Base-by-base conservation (phyloP, 1,284 basidiomycete genomes). In the Earliella scabrosa region DNA sequence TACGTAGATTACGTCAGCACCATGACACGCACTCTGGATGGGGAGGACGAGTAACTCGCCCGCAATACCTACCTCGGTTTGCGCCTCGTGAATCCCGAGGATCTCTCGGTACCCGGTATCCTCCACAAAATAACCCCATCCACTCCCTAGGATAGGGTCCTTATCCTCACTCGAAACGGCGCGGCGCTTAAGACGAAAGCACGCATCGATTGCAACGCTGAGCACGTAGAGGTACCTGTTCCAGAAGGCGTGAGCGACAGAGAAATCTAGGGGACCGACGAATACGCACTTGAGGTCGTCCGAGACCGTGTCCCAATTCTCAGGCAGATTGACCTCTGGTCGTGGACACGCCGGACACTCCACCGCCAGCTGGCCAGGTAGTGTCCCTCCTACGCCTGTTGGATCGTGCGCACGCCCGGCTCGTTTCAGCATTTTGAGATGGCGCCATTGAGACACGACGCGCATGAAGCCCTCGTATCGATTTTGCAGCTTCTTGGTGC, bases 321-420 rank as follows among this genome's bases (percentile, higher is more conserved):
- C 38, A 1, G 71, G 71, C 2, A 73, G 55, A 54, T 73, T 73
- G 16, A 64, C 50, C 1, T 57, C 65, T 0, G 64, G 67, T 13
- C 60, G 61, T 1, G 72, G 72, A 54, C 72, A 73, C 2, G 70
- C 70, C 3, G 63, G 64, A 50, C 71, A 73, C 4, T 29, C 38
- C 4, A 72, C 58, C 1, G 67, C 68, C 13, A 66, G 55, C 18
- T 53, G 53, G 2, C 71, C 71, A 1, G 31, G 36, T 6, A 40
- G 23, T 0, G 65, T 69, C 0, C 29, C 55, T 1, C 13, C 31
- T 8, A 66, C 45, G 0, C 65, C 66, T 1, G 31, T 31, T 1
- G 61, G 52, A 23, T 54, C 50, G 44, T 69, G 60, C 0, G 59
- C 64, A 0, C 66, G 60, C 5, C 65, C 68, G 1, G 48, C 56